phyloP scores from a whole-genome alignment of 2,329 filamentous ascomycete genomes.

The Sporothrix variecibatus region DNA sequence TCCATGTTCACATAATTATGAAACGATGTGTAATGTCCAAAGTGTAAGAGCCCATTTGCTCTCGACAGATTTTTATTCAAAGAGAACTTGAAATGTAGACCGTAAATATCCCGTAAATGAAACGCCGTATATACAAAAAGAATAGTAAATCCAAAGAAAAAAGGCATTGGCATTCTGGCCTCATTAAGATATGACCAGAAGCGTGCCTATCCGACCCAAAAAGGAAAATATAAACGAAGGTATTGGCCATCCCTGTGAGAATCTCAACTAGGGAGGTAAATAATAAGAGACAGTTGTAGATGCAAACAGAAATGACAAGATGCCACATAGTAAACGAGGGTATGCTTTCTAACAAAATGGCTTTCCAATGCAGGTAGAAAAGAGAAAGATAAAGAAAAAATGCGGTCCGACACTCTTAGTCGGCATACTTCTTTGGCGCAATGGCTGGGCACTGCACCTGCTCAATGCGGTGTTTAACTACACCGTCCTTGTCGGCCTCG shows the following conservation, averaged over 20 bases:
- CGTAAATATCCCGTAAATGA: not conserved
- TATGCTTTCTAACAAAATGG: not conserved
- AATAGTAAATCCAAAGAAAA: not conserved
- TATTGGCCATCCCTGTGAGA: not conserved
- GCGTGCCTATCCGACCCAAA: not conserved
- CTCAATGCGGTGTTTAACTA: constrained; percentile 41
- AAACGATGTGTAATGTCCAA: not conserved
- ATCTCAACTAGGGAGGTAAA: not conserved
- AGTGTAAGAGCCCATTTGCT: not conserved
- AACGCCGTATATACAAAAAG: constrained; percentile 14
- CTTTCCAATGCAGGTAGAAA: not conserved
- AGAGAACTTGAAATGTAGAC: not conserved
- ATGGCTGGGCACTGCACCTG: constrained; percentile 45
- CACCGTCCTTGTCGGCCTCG: constrained; percentile 46
- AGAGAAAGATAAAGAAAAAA: not conserved
- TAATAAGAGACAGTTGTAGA: not conserved
- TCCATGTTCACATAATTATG: not conserved
- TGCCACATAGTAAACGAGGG: not conserved
- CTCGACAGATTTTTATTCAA: not conserved
- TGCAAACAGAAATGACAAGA: not conserved
- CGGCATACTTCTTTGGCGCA: constrained; percentile 22
- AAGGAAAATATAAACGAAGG: not conserved
- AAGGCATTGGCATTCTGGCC: not conserved
- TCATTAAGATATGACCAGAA: not conserved
- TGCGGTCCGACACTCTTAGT: not conserved